Percentiles rank a stretch among this genome's conserved stretches.
These are phyloP conservation scores for Cardiospermum halicacabum DNA, from an alignment of 345 rosid species.

Conservation along the genomic window DNA sequence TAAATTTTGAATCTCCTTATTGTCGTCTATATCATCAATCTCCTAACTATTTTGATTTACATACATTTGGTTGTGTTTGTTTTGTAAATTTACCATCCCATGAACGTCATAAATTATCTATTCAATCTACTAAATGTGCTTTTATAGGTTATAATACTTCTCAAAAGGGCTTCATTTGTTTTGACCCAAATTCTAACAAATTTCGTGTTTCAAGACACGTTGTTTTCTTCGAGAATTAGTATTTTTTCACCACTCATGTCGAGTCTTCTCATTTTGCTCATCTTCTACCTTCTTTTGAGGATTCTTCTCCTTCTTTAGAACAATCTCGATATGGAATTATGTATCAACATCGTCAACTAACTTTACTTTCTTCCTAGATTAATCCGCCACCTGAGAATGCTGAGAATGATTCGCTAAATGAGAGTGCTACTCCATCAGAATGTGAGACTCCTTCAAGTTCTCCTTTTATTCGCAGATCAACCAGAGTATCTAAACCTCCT, in stretches of 20 bases:
- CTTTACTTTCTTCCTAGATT: no score
- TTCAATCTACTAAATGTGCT: background rate
- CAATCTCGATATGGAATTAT: background rate
- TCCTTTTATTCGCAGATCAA: background rate
- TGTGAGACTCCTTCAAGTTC: background rate
- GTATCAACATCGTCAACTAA: background rate
- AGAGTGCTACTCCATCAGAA: background rate
- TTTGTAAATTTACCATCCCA: background rate
- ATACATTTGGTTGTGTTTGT: conserved; percentile 12
- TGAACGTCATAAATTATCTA: background rate
- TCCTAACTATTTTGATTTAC: background rate
- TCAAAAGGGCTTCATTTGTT: conserved; percentile 7
- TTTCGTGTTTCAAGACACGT: background rate
- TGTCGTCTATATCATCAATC: background rate
- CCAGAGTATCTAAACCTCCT: background rate
- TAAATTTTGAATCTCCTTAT: no score
- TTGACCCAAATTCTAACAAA: background rate
- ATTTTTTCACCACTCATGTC: background rate
- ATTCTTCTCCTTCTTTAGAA: background rate
- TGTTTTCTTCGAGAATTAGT: background rate
- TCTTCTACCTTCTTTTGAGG: background rate
- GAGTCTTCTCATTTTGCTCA: no score
- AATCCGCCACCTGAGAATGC: no score
- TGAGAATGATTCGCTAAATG: background rate
- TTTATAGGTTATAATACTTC: background rate